Evolutionary conservation across 371 early-diverging fungal species (phyloP).

Genomic region (Apophysomyces sp.): DNA sequence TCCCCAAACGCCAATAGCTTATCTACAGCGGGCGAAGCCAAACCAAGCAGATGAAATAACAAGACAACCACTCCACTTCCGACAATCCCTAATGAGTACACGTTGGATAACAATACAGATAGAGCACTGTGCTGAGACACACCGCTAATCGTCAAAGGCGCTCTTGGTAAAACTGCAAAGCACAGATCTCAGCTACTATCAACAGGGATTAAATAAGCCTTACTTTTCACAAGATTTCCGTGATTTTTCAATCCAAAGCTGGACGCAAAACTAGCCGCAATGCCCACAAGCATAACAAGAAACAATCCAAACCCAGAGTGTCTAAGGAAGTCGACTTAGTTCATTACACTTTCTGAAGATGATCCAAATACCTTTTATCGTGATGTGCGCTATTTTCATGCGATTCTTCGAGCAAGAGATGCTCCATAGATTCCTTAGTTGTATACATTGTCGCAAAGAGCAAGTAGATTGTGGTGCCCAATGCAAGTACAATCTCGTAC

Average conservation of each 20-base stretch:
- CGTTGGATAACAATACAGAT: neutral
- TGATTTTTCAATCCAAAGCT: slow-evolving; percentile 45
- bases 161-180: slow-evolving; percentile 27
- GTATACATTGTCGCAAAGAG: slow-evolving; percentile 58
- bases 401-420: slow-evolving; percentile 43
- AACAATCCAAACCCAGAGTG: slow-evolving; percentile 12
- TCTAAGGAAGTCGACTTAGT: slow-evolving; percentile 7
- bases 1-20: slow-evolving; percentile 43
- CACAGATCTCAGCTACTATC: neutral
- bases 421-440: slow-evolving; percentile 56
- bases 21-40: slow-evolving; percentile 28
- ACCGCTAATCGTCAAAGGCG: slow-evolving; percentile 33
- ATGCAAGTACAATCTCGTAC: slow-evolving; percentile 48
- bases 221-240: slow-evolving; percentile 41
- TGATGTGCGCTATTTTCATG: slow-evolving; percentile 28
- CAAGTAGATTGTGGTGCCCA: slow-evolving; percentile 49
- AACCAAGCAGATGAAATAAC: slow-evolving; percentile 8
- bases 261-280: slow-evolving; percentile 38
- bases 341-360: slow-evolving; percentile 20
- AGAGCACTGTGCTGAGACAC: slow-evolving; percentile 30
- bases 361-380: neutral
- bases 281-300: slow-evolving; percentile 6
- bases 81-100: slow-evolving; percentile 18
- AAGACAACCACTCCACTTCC: slow-evolving; percentile 11
- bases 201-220: neutral